Evolutionary conservation across 164 flowering plant genomes (phyloP), one percentile per base, ranked within the genome.

Genomic region (Annona squamosa): DNA sequence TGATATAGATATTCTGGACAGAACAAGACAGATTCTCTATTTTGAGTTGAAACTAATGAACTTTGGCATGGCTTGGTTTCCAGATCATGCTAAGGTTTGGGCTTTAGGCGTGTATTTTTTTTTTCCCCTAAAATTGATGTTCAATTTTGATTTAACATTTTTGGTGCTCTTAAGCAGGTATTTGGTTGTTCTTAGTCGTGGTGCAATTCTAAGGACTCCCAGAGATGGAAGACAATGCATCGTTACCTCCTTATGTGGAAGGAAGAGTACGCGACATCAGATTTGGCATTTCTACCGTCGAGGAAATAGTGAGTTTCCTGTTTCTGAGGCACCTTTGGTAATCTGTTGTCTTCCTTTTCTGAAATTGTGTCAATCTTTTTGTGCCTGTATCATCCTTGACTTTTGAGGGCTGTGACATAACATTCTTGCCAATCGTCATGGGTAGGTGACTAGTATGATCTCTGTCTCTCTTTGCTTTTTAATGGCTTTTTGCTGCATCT

Each of bases 281-380:
- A 67, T 74, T 74, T 44, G 18, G 18, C 43, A 16, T 61, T 46
- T 68, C 76, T 19, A 67, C 76, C 2, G 2, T 59, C n/a, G 76
- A 74, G 12, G 76, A 74, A 74, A 52, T 74, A n/a, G 76, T 74
- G 65, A 67, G 76, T 48, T 52, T 62, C 42, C 43, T 17, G 5
- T 59, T 19, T 26, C 17, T 48, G 43, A 48, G 17, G 5, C 46
- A 2, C 2, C 65, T 67, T 65, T 47, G 4, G 3, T 59, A 63
- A 26, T 43, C 26, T 4, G 4, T 16, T 59, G 1, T 13, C 56
- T 59, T 43, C 13, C 19, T 57, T 26, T 42, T 13, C 12, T 61
- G 65, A 52, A 46, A 63, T 65, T 37, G 17, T 57, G 2, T 41
- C 52, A 1, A 46, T 12, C 3, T 63, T n/a, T 69, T 3, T 69